These are phyloP conservation scores for Cryphonectria japonica DNA, from an alignment of 2,329 filamentous ascomycete genomes.

Conservation along the genomic window DNA sequence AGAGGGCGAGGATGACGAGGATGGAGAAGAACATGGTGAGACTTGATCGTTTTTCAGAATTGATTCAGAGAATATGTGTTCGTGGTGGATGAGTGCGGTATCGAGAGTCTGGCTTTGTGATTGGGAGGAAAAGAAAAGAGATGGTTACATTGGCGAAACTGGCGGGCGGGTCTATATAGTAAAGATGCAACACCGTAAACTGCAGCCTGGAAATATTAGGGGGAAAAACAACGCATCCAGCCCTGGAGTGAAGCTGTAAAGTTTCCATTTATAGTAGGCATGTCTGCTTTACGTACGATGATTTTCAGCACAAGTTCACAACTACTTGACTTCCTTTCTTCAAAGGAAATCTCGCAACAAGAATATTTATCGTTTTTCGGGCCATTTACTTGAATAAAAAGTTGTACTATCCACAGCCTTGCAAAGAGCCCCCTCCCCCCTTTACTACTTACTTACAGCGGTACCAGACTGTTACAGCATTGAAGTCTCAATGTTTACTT, in stretches of 20 bases:
- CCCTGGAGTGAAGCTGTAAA: not conserved
- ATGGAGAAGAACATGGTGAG: conserved; percentile 1
- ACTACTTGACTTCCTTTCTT: too few species aligned
- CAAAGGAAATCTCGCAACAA: too few species aligned
- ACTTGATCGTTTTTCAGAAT: too few species aligned
- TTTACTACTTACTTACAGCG: too few species aligned
- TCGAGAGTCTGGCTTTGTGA: conserved; percentile 4
- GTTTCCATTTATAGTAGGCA: not conserved
- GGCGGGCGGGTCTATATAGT: not conserved
- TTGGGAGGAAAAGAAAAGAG: not conserved
- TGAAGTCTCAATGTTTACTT: too few species aligned
- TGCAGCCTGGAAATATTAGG: not conserved
- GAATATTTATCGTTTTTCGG: too few species aligned
- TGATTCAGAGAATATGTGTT: not conserved
- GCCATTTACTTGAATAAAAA: too few species aligned
- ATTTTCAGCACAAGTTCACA: too few species aligned
- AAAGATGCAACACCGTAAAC: not conserved
- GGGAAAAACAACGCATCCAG: not conserved
- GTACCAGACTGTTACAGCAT: too few species aligned
- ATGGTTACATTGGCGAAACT: not conserved
- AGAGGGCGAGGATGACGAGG: not conserved
- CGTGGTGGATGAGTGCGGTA: not conserved
- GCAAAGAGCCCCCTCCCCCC: too few species aligned
- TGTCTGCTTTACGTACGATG: not conserved
- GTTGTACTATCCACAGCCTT: too few species aligned